These are phyloP conservation scores for Coelastrella sp. DNA, from an alignment of 139 green algal species.

Conservation along the genomic window DNA sequence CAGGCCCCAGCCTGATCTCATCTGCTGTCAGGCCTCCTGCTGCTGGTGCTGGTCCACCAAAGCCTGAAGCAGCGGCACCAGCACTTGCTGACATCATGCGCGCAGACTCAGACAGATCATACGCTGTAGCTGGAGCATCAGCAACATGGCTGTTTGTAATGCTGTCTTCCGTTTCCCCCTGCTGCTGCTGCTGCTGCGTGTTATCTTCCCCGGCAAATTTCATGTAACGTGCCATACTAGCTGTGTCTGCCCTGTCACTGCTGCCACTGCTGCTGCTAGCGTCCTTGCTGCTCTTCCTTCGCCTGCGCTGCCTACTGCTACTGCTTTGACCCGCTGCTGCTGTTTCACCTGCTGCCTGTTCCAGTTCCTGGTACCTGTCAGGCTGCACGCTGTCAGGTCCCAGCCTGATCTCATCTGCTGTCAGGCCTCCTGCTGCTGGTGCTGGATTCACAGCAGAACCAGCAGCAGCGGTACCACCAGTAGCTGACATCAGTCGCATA, in stretches of 20 bases:
- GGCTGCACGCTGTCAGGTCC: background rate
- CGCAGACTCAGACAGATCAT: background rate
- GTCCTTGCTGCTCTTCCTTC: background rate
- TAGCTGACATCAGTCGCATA: background rate
- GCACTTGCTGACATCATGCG: background rate
- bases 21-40: conserved; percentile 2
- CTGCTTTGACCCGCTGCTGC: background rate
- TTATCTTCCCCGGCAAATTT: background rate
- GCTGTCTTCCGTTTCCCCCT: background rate
- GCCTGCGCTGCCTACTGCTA: too few relatives aligned
- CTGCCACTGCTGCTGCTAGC: background rate
- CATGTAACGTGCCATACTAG: background rate
- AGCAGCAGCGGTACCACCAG: conserved; percentile 26
- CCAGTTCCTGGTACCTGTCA: conserved; percentile 16
- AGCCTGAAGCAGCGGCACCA: conserved; percentile 26
- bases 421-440: conserved; percentile 29
- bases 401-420: background rate
- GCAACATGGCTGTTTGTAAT: too few relatives aligned
- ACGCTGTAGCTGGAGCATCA: too few relatives aligned
- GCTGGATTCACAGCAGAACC: background rate
- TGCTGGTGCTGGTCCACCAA: background rate
- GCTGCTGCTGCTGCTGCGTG: conserved; percentile 9
- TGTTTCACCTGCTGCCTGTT: conserved; percentile 7
- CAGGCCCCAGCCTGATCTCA: background rate
- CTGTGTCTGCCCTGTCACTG: background rate